Conservation (phyloP, 2,329 filamentous ascomycete genomes). For the Stromatinia cepivora region DNA sequence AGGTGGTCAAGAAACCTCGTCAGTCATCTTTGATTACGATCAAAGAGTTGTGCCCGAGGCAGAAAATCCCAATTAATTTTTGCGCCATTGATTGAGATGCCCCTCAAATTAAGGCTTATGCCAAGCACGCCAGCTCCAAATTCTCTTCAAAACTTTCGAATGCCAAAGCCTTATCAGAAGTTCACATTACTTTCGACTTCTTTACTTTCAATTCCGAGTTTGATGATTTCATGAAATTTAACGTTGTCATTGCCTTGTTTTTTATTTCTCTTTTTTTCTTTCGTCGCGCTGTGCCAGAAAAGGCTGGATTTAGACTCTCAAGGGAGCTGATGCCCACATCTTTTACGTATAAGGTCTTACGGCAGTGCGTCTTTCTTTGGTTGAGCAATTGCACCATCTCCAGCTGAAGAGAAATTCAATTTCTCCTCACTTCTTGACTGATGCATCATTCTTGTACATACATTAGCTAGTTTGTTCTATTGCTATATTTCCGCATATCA, state of each 20-base stretch:
- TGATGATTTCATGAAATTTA: background rate
- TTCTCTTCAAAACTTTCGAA: background rate
- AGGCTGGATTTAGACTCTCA: no score
- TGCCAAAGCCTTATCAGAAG: background rate
- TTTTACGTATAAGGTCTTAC: background rate
- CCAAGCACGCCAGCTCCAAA: background rate
- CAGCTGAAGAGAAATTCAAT: background rate
- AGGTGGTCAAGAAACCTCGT: background rate
- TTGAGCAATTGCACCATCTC: background rate
- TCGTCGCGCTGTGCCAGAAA: background rate
- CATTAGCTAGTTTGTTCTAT: background rate
- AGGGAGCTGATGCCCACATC: background rate
- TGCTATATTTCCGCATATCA: background rate
- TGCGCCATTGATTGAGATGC: background rate
- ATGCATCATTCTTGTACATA: background rate
- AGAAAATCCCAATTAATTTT: background rate
- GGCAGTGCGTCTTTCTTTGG: background rate
- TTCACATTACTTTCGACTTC: background rate
- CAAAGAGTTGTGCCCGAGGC: background rate
- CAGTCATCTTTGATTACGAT: background rate
- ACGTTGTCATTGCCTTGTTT: background rate
- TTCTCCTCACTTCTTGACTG: background rate
- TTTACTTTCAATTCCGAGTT: no score
- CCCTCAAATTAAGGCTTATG: background rate
- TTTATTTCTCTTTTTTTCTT: background rate